phyloP scores from a whole-genome alignment of 345 rosid species.

The Eucalyptus melliodora region DNA sequence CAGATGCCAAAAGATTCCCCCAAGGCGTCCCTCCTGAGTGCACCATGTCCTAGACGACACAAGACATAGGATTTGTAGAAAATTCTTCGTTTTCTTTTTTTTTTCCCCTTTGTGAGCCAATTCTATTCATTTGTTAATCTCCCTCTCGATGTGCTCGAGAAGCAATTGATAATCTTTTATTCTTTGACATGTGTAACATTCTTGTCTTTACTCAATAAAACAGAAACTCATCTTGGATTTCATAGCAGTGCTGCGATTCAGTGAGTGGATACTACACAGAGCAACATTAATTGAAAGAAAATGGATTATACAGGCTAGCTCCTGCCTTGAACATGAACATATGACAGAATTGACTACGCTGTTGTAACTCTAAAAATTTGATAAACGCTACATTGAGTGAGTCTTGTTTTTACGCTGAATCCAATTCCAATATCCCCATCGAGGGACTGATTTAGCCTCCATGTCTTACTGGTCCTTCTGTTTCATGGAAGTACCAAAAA shows the following conservation, averaged over 20 bases:
- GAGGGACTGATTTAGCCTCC: neutral
- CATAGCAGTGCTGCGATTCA: neutral
- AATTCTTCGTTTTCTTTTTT: neutral
- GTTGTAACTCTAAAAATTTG: neutral
- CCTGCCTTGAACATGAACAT: neutral
- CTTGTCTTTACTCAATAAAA: neutral
- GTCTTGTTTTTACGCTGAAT: neutral
- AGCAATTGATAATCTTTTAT: neutral
- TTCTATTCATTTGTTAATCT: neutral
- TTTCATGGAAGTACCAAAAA: neutral
- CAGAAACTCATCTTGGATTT: neutral
- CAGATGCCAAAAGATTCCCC: conserved; percentile 36
- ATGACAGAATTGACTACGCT: neutral
- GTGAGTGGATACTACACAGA: neutral
- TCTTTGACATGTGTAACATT: neutral
- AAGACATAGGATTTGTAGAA: neutral
- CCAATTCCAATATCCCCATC: neutral
- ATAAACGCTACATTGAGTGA: neutral
- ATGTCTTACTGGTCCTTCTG: neutral
- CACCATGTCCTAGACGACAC: neutral
- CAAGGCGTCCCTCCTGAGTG: conserved; percentile 45
- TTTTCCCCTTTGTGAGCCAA: neutral
- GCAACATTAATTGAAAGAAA: neutral
- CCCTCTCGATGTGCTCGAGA: neutral
- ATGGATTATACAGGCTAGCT: neutral